Conservation (phyloP, 495 filamentous ascomycete genomes). For the Platismatia glauca region DNA sequence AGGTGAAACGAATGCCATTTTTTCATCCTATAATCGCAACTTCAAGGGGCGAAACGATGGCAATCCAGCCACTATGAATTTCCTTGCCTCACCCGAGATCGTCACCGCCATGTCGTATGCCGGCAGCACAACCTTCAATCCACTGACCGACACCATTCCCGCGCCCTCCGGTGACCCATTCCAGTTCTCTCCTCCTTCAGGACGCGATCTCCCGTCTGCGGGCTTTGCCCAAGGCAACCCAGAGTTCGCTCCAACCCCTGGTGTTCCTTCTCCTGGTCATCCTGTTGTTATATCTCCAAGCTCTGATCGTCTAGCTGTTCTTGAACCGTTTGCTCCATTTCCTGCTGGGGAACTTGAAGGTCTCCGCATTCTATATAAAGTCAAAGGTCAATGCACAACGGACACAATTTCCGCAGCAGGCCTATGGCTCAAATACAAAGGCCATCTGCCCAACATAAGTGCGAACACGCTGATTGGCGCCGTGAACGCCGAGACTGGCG, state of each 20-base stretch:
- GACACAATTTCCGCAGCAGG: slow-evolving; percentile 97
- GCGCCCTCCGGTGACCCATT: slow-evolving; percentile 78
- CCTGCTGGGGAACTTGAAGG: slow-evolving; percentile 62
- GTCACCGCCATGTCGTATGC: slow-evolving; percentile 94
- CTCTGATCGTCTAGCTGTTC: slow-evolving; percentile 77
- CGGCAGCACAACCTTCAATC: slow-evolving; percentile 91
- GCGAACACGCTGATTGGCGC: slow-evolving; percentile 95
- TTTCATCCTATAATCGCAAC: slow-evolving; percentile 97
- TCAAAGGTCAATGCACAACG: slow-evolving; percentile 90
- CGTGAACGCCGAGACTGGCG: slow-evolving; percentile 80
- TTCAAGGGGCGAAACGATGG: slow-evolving; percentile 96
- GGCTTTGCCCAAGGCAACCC: slow-evolving; percentile 78
- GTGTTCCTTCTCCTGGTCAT: slow-evolving; percentile 54
- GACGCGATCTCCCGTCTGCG: slow-evolving; percentile 62
- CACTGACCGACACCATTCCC: slow-evolving; percentile 73
- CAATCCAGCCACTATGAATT: slow-evolving; percentile 95
- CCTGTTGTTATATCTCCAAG: slow-evolving; percentile 69
- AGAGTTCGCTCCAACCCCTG: slow-evolving; percentile 61
- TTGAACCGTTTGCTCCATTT: slow-evolving; percentile 87
- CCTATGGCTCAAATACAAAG: slow-evolving; percentile 98
- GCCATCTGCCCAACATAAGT: slow-evolving; percentile 93
- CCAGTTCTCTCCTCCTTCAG: slow-evolving; percentile 74
- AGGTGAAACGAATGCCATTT: slow-evolving; percentile 85
- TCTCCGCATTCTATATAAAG: slow-evolving; percentile 81
- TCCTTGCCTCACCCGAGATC: slow-evolving; percentile 89